Conservation (phyloP, 345 rosid species). For the Schrenkiella parvula region DNA sequence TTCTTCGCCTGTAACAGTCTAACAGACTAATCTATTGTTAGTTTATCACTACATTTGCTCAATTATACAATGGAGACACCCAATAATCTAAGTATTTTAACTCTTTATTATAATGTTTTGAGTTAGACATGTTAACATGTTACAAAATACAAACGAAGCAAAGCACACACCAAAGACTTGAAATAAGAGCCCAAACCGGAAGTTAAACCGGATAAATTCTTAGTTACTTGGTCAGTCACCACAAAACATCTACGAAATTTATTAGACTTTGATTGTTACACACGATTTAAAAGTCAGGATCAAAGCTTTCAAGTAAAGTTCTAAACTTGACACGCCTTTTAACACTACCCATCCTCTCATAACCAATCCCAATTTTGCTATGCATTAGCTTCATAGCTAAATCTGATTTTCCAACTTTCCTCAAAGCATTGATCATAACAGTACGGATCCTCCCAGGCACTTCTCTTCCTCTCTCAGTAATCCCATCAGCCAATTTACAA, state of each 20-base stretch:
- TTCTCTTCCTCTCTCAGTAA: constrained; percentile 78
- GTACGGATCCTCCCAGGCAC: constrained; percentile 70
- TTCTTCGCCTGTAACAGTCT: constrained; percentile 19
- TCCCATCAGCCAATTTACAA: constrained; percentile 85
- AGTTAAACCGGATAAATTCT: neutral
- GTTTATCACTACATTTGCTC: neutral
- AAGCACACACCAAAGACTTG: neutral
- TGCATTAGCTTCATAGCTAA: constrained; percentile 87
- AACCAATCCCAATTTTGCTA: constrained; percentile 81
- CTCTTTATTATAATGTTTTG: neutral
- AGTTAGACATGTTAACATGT: constrained; percentile 7
- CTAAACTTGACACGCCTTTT: constrained; percentile 70
- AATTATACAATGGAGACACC: neutral
- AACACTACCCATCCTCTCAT: constrained; percentile 70
- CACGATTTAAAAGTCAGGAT: neutral
- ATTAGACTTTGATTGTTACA: no score
- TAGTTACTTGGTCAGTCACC: no score
- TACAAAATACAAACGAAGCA: neutral
- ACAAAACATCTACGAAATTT: no score
- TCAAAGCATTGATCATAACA: constrained; percentile 71
- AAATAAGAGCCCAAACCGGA: neutral
- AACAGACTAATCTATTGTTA: constrained; percentile 11
- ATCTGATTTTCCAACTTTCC: constrained; percentile 82
- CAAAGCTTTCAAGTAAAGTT: constrained; percentile 43
- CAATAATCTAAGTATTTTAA: neutral